phyloP scores from a whole-genome alignment of 768 basidiomycete species.

The Russula dissimulans region DNA sequence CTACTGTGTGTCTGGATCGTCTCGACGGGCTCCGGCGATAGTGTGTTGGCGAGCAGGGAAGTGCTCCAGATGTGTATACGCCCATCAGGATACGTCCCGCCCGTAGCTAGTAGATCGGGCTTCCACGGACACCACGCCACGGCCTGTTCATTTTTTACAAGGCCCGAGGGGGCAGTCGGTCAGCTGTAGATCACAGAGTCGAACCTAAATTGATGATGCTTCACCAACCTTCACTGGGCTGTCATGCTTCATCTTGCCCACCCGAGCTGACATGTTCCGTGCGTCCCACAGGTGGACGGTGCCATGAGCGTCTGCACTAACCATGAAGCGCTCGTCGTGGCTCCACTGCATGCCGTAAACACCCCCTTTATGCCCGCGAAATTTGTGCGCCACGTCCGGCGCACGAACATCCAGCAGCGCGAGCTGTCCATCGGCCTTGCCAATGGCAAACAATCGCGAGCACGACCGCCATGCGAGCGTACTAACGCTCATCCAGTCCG shows the following conservation, averaged over 20 bases:
- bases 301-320: constrained; percentile 34
- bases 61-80: constrained; percentile 46
- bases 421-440: constrained; percentile 32
- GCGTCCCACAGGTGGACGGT: constrained; percentile 38
- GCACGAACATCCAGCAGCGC: constrained; percentile 31
- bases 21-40: constrained; percentile 37
- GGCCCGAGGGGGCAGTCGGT: neutral
- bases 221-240: constrained; percentile 36
- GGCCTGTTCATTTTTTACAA: constrained; percentile 34
- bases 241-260: constrained; percentile 34
- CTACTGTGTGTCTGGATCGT: constrained; percentile 39
- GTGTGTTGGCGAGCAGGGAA: constrained; percentile 35
- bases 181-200: neutral
- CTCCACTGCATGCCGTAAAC: constrained; percentile 36
- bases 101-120: constrained; percentile 53
- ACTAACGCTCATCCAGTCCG: constrained; percentile 29
- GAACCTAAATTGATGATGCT: neutral
- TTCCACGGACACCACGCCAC: constrained; percentile 74
- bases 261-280: constrained; percentile 27
- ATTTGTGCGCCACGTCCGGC: constrained; percentile 23
- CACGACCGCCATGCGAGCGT: constrained; percentile 32
- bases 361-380: constrained; percentile 28
- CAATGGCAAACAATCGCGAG: constrained; percentile 31
- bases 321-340: constrained; percentile 32
- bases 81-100: constrained; percentile 56